Base-by-base conservation (phyloP, 164 flowering plant genomes). In the Magnolia changhungtana region DNA sequence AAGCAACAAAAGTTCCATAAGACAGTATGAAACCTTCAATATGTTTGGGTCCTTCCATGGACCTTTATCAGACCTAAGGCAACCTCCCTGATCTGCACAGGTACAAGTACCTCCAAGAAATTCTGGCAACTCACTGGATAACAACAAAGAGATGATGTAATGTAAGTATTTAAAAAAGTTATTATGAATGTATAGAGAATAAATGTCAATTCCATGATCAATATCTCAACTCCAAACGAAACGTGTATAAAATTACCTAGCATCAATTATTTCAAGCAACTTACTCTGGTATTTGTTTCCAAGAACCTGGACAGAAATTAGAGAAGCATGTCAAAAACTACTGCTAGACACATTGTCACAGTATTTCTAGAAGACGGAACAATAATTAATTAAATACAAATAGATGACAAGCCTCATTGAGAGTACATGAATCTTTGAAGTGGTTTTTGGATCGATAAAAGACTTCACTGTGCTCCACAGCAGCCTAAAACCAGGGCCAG, bases 401-500 rank as follows among this genome's bases (percentile, higher is more conserved):
- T 13, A 16, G 19, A 68, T 13, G 50, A 31, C 20, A 79, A 19
- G 67, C n/a, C 6, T 24, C 72, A 19, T 73, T 10, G 61, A 55
- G 27, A 87, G 84, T 87, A 92, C 98, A 86, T 94, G 96, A 83
- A 94, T 94, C 82, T 94, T 94, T 50, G 97, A 88, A 49, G 96
- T 83, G 14, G 97, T 94, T 82, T 83, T 92, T 29, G 97, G 97
- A 83, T 94, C 98, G 37, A 94, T 84, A 73, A 94, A 91, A 73
- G 87, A 74, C 85, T 90, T 94, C 20, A 94, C 91, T 8, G 97
- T 91, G 85, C 81, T 89, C 98, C 97, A 94, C 8, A 94, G 80
- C 67, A 94, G 85, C 84, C 92, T 86, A 85, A 94, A 94, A 59
- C 98, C 97, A 81, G 96, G 89, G 69, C 98, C 98, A 80, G 98